Evolutionary conservation across 2,329 filamentous ascomycete genomes (phyloP).

Genomic region (Cladosporium halotolerans): DNA sequence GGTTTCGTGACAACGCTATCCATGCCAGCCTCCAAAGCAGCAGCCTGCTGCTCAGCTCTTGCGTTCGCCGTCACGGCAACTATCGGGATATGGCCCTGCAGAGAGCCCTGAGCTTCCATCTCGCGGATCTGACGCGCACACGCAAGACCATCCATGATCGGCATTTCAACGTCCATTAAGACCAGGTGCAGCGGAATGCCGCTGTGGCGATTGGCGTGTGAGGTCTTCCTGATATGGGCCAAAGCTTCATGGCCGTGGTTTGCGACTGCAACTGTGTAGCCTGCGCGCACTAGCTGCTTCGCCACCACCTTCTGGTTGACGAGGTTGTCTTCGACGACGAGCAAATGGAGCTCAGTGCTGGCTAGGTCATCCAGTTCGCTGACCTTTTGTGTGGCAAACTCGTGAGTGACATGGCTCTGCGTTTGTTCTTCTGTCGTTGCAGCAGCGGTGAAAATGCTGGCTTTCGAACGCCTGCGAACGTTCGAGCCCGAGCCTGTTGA

Average conservation of each 20-base stretch:
- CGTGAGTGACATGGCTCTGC: neutral
- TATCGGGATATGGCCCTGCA: slow-evolving; percentile 60
- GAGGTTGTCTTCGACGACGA: slow-evolving; percentile 34
- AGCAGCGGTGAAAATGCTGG: neutral
- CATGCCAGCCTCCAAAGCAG: slow-evolving; percentile 64
- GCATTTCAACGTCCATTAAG: slow-evolving; percentile 77
- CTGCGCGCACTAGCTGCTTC: slow-evolving; percentile 33
- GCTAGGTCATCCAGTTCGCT: neutral
- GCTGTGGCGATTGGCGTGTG: neutral
- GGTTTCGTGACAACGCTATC: slow-evolving; percentile 75
- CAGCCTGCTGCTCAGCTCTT: slow-evolving; percentile 62
- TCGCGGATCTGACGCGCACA: slow-evolving; percentile 62
- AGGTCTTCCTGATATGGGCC: slow-evolving; percentile 10
- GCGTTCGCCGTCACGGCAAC: slow-evolving; percentile 75
- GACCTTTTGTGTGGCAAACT: neutral
- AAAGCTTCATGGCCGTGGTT: slow-evolving; percentile 35
- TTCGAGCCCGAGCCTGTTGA: neutral
- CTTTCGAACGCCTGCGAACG: neutral
- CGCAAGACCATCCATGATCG: slow-evolving; percentile 71
- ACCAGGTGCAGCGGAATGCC: slow-evolving; percentile 40
- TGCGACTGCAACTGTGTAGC: slow-evolving; percentile 33
- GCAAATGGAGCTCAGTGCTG: slow-evolving; percentile 9
- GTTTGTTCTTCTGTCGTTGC: neutral
- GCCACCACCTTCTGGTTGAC: slow-evolving; percentile 38
- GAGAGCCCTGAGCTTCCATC: slow-evolving; percentile 54